Evolutionary conservation across 163 green algal genomes (phyloP), one percentile per base, ranked within the genome.

Genomic region (Chlorella variabilis): DNA sequence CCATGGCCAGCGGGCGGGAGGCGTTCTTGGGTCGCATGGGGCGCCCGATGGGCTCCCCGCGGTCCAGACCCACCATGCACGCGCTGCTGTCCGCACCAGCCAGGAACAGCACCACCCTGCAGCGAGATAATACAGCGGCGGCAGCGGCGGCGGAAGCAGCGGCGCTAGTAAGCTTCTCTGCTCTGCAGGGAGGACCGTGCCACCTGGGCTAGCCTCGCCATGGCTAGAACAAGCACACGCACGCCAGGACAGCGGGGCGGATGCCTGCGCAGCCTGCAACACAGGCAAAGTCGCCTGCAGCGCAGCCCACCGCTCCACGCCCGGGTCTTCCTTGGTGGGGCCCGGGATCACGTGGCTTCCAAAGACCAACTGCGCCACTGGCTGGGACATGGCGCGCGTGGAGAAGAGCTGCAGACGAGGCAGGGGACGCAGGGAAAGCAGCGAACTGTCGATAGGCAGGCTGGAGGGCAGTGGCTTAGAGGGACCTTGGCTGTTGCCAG

Each of bases 21-120:
- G 76, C 23, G 77, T 87, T 84, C 63, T 86, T 87, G 34, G 86
- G 85, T 8, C 45, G 66, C 58, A 91, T 81, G 42, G 42, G 20
- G 20, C 65, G 67, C 5, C 56, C 62, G 3, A 75, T 9, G 25
- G 36, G 33, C 69, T 74, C 69, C 7, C 71, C 79, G 4, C 8
- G 2, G n/a, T 84, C 69, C 31, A 84, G 48, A 0, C 39, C 59
- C 25, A 87, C 25, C 83, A 87, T 78, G 21, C 29, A 23, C 23
- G 80, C 25, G 34, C 41, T 81, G 76, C 68, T 84, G 83, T 87
- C 83, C 0, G 48, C 77, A 0, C 70, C 62, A 38, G 49, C 61
- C 38, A 81, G 49, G 48, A 77, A 87, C 62, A 87, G 63, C 69
- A 76, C 49, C 34, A 87, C 56, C 69, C 83, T 84, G 82, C 75